phyloP scores from a whole-genome alignment of 2,329 filamentous ascomycete genomes.

The Alternaria viburni region DNA sequence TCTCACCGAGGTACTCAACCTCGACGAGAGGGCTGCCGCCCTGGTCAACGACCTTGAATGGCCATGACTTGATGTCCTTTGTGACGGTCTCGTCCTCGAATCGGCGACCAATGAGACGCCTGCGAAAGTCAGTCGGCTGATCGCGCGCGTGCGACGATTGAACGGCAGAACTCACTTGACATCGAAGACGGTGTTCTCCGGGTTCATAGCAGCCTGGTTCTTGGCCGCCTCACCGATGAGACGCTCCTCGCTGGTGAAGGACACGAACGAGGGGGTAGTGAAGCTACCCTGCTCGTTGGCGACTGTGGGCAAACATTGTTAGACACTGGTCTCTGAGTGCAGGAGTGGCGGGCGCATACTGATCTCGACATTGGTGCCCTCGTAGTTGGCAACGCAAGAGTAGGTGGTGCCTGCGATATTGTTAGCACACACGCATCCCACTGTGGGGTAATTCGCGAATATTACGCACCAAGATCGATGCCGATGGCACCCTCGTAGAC shows the following conservation, averaged over 20 bases:
- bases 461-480: conserved; percentile 89
- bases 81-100: conserved; percentile 96
- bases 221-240: conserved; percentile 99
- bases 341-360: conserved; percentile 61
- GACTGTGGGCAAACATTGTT: conserved; percentile 58
- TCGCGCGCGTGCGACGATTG: background rate
- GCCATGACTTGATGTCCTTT: conserved; percentile 99
- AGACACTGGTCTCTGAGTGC: conserved; percentile 13
- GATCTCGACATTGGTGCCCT: conserved; percentile 99
- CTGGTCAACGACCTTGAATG: conserved; percentile 96
- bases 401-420: conserved; percentile 85
- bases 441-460: conserved; percentile 35
- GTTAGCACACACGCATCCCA: conserved; percentile 35
- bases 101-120: conserved; percentile 95
- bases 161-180: conserved; percentile 79
- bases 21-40: conserved; percentile 88
- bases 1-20: conserved; percentile 94
- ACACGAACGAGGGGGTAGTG: conserved; percentile 98
- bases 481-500: conserved; percentile 99
- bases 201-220: conserved; percentile 99
- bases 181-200: conserved; percentile 96
- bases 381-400: conserved; percentile 99
- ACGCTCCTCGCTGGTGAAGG: conserved; percentile 98
- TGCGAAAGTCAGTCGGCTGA: conserved; percentile 52
- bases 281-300: conserved; percentile 99